Evolutionary conservation across 139 green algal genomes (phyloP), one percentile per base, ranked within the genome.

Genomic region (Chlorella sp.): DNA sequence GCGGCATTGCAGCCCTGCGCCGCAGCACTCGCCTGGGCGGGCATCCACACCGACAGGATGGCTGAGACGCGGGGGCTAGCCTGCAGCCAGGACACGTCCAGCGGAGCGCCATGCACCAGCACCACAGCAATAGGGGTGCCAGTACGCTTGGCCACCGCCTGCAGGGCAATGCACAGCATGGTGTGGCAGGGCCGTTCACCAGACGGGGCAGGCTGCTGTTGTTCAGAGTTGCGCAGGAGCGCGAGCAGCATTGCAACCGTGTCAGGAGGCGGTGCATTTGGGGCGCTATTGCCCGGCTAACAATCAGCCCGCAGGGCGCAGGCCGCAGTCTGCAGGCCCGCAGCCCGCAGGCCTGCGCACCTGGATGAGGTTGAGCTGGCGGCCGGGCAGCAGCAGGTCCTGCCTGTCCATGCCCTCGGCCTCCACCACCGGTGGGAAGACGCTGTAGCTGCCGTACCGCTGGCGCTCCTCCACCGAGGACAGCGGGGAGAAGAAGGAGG

Each of bases 11-110:
- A 46, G n/a, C 22, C 19, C 28, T 22, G 69, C 22, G 69, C 9
- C 13, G 51, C 51, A 26, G 51, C 51, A 24, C 51, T 60, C 51
- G 40, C 87, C 80, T 90, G 80, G 2, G 84, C 87, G 13, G 87
- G 87, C 41, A 73, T 83, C 87, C 87, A 90, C 58, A 81, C 80
- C 22, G 87, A 86, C 34, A 90, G 81, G 58, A 90, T 85, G 75
- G 84, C 80, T 7, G 41, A 69, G 14, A 89, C 58, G 0, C 84
- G 74, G 24, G 73, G 51, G 28, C 84, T 87, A 24, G 56, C 32
- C 69, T 90, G 58, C 80, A 90, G 44, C 83, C 87, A 88, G 1
- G 46, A 36, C 22, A 90, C 69, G 11, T 88, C 87, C 58, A 90
- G 75, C 11, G 87, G 87, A 3, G 83, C 87, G 4, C 87, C 87